These are phyloP conservation scores for Fusarium aywerte DNA, from an alignment of 2,329 filamentous ascomycete genomes.

Conservation along the genomic window DNA sequence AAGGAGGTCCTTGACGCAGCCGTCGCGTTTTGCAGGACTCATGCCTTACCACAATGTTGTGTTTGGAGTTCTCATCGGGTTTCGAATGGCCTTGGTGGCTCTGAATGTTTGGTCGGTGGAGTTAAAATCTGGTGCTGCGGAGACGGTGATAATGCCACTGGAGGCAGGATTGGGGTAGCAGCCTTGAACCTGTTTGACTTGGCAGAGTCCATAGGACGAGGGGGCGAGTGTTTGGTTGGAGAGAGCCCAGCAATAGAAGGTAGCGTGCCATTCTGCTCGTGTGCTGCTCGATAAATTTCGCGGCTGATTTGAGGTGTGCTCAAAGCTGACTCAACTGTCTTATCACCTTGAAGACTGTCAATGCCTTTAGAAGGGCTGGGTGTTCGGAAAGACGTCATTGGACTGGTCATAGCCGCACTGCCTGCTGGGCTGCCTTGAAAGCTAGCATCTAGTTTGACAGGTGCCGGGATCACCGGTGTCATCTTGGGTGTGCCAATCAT, in stretches of 20 bases:
- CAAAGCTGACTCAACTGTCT: slow-evolving; percentile 42
- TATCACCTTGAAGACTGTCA: slow-evolving; percentile 39
- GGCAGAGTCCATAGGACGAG: slow-evolving; percentile 48
- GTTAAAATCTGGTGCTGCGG: slow-evolving; percentile 67
- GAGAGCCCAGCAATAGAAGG: slow-evolving; percentile 61
- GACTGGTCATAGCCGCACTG: slow-evolving; percentile 24
- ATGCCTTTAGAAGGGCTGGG: slow-evolving; percentile 43
- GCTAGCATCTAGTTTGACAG: slow-evolving; percentile 39
- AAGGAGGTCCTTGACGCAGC: slow-evolving; percentile 6
- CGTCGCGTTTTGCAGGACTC: slow-evolving; percentile 19
- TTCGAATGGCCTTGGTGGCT: slow-evolving; percentile 36
- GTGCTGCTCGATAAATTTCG: slow-evolving; percentile 44
- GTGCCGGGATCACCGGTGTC: slow-evolving; percentile 40
- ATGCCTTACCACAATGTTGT: slow-evolving; percentile 13
- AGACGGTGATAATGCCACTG: slow-evolving; percentile 67
- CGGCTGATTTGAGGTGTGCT: slow-evolving; percentile 46
- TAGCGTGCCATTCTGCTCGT: slow-evolving; percentile 50
- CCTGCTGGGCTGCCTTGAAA: slow-evolving; percentile 23
- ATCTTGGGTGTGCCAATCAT: slow-evolving; percentile 18
- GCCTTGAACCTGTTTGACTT: slow-evolving; percentile 47
- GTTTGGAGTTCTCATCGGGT: slow-evolving; percentile 29
- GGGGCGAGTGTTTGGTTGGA: slow-evolving; percentile 63
- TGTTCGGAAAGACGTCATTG: slow-evolving; percentile 36
- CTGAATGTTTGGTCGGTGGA: slow-evolving; percentile 65
- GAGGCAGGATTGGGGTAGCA: slow-evolving; percentile 64